Base-by-base conservation (phyloP, 305 asterid genomes). In the Fraxinus angustifolia region DNA sequence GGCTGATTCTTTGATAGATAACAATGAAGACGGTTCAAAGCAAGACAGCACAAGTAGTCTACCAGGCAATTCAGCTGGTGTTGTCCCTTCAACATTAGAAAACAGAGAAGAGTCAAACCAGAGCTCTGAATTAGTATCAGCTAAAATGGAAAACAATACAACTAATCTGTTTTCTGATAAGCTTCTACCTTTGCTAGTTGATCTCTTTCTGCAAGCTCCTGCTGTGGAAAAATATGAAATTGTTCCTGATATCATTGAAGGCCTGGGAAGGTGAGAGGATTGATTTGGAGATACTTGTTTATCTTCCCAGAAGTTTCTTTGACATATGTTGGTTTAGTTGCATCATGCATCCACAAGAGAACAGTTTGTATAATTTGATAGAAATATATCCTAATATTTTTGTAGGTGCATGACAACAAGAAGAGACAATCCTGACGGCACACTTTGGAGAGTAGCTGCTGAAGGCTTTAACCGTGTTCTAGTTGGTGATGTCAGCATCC, bases 361-460 rank as follows among this genome's bases (percentile, higher is more conserved):
- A n/a, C 26, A 34, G 76, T 35, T 62, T 6, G 34, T 36, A 34
- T 74, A 38, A 1, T 68, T 58, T 74, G 38, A 40, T 74, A 33
- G 58, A 58, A 21, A 50, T 83, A 16, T 75, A 21, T 78, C 56
- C 16, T 17, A 30, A 35, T 76, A n/a, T 81, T 77, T 76, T 76
- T 80, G 36, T 85, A 95, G 99, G 94, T 96, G 97, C 87, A 96
- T 94, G 98, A 91, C 92, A 81, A 96, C 97, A 76, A 92, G 98
- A 92, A 93, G 97, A 82, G 99, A 96, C 83, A 91, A 90, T 81
- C 98, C 98, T 85, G 99, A 92, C 81, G 97, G 97, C 36, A 81
- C 91, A 82, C 97, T 96, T 81, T 96, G 99, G 99, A 92, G 96
- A 88, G 80, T 90, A 87, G 97, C 98, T 81, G 94, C 93, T 79